phyloP scores from a whole-genome alignment of 2,329 filamentous ascomycete genomes.

The Fonsecaea monophora region DNA sequence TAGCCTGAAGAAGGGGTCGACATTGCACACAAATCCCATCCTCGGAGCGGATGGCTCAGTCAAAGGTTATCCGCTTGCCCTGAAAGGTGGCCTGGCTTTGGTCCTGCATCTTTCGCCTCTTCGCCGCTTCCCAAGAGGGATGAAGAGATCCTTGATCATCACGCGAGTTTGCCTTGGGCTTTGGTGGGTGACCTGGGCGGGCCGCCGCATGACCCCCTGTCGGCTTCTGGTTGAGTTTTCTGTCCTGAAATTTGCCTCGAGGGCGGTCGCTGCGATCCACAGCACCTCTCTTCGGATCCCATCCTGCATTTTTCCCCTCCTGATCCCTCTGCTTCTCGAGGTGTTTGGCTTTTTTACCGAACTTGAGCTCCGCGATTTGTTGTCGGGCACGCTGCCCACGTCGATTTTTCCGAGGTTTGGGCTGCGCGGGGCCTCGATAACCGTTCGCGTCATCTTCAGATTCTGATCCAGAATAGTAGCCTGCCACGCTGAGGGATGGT shows the following conservation, averaged over 20 bases:
- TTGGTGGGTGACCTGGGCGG: conserved; percentile 8
- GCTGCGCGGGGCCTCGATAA: conserved; percentile 35
- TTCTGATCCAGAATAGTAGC: conserved; percentile 69
- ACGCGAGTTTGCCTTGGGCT: conserved; percentile 21
- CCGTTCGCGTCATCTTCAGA: conserved; percentile 57
- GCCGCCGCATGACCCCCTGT: conserved; percentile 31
- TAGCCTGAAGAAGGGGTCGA: background rate
- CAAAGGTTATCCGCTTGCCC: conserved; percentile 68
- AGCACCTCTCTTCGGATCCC: conserved; percentile 67
- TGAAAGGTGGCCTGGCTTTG: conserved; percentile 57
- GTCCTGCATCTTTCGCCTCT: conserved; percentile 62
- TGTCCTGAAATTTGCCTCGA: conserved; percentile 17
- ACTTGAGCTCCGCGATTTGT: conserved; percentile 68
- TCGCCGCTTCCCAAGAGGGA: conserved; percentile 70
- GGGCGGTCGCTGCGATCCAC: conserved; percentile 38
- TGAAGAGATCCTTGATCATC: conserved; percentile 62
- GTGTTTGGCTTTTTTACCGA: conserved; percentile 64
- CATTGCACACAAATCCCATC: background rate
- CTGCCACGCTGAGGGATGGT: conserved; percentile 65
- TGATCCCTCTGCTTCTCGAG: conserved; percentile 52
- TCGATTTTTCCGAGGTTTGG: conserved; percentile 60
- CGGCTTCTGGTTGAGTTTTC: conserved; percentile 35
- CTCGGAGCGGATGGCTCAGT: conserved; percentile 17
- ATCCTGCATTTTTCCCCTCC: conserved; percentile 58
- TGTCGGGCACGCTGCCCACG: conserved; percentile 68